Evolutionary conservation across 139 green algal genomes (phyloP), one percentile per base, ranked within the genome.

Genomic region (Pedinophyceae sp.): DNA sequence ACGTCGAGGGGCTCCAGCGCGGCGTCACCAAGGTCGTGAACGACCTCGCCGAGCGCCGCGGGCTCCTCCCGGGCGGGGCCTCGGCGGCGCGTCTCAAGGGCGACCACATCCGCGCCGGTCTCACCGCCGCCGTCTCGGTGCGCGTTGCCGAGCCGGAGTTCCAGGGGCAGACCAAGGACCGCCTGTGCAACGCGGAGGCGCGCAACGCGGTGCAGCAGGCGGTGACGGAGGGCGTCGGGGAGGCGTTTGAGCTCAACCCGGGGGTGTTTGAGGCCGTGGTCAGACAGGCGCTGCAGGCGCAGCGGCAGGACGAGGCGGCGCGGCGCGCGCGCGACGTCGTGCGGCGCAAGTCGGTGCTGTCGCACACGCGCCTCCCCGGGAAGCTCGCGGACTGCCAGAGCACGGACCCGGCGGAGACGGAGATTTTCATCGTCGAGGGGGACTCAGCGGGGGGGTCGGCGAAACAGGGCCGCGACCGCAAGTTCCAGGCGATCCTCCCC

Each of bases 401-500:
- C 28, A 64, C 30, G 26, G 58, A 73, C 55, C 52, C 24, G 25
- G 70, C 69, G 16, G 64, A 64, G 25, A 71, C 57, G 1, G 90
- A 98, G 70, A 89, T 98, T 16, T 98, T 97, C 69, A 62, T 98
- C 0, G 90, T 98, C 30, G 90, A 98, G 69, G 90, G 90, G 1
- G 89, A 98, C 75, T 26, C 2, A 39, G 64, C 79, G 45, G 90
- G 90, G 3, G 90, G 90, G 49, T 90, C 73, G 58, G 81, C 89
- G 27, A 97, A 97, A 70, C 87, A 96, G 67, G 89, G 81, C 0
- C 64, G 89, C 1, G 86, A 97, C 67, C 61, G 89, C 23, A 39
- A 51, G 19, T 81, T 80, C 45, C 85, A 97, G 75, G 89, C 89
- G 18, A 80, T 98, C 6, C 71, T 98, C 38, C 90, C 90, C 2